Evolutionary conservation across 768 basidiomycete genomes (phyloP).

Genomic region (Holtermanniella nyarrowii): DNA sequence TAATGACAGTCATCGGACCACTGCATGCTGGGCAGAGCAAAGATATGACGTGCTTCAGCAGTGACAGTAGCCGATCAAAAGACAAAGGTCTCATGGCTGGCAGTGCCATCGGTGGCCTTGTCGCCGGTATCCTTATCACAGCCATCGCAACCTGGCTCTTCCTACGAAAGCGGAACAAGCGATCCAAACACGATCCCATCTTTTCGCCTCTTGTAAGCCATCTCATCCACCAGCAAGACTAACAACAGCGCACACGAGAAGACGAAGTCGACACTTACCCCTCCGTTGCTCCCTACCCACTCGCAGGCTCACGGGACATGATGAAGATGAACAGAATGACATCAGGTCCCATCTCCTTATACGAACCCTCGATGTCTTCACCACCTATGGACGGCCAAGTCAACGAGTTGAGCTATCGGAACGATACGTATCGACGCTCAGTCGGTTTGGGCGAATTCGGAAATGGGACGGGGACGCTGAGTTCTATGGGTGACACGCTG

Average conservation of each 20-base stretch:
- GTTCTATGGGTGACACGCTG: too few species aligned
- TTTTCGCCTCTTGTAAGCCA: neutral
- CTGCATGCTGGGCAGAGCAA: slow-evolving; percentile 19
- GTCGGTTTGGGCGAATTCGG: neutral
- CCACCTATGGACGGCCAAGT: too few species aligned
- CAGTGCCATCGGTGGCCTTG: slow-evolving; percentile 14
- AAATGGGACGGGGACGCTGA: neutral
- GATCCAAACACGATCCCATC: neutral
- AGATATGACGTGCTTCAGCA: slow-evolving; percentile 16
- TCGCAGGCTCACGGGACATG: too few species aligned
- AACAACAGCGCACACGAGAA: neutral
- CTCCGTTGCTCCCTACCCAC: neutral
- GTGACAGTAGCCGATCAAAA: slow-evolving; percentile 10
- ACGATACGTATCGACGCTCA: neutral
- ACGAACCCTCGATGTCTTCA: too few species aligned
- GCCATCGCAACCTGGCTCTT: slow-evolving; percentile 6
- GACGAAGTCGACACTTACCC: neutral
- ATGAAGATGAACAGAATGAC: too few species aligned
- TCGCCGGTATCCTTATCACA: slow-evolving; percentile 11
- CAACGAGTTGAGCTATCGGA: neutral
- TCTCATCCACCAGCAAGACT: neutral
- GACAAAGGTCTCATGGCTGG: slow-evolving; percentile 11
- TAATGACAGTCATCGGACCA: slow-evolving; percentile 15
- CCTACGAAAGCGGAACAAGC: too few species aligned
- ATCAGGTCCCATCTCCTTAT: neutral